These are phyloP conservation scores for Hippophae tibetana DNA, from an alignment of 306 rosid genomes.

Conservation along the genomic window DNA sequence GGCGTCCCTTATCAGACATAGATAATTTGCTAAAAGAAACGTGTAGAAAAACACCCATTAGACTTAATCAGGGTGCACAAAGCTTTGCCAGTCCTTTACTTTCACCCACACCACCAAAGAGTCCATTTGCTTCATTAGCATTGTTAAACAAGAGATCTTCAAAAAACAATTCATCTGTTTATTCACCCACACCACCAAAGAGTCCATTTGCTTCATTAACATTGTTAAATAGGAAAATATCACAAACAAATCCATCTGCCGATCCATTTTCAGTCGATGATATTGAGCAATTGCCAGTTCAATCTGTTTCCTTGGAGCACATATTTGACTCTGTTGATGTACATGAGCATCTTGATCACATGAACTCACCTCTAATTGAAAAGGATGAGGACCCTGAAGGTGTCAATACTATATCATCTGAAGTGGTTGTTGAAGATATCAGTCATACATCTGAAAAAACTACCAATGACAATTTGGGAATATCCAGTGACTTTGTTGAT, in stretches of 20 bases:
- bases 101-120: constrained; percentile 63
- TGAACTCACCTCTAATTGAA: constrained; percentile 15
- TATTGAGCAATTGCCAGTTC: constrained; percentile 23
- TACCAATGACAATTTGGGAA: constrained; percentile 16
- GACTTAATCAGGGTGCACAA: constrained; percentile 23
- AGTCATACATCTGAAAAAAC: constrained; percentile 12
- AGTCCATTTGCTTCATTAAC: constrained; percentile 51
- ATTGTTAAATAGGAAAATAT: constrained; percentile 38
- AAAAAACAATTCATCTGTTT: constrained; percentile 33
- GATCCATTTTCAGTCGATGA: constrained; percentile 59
- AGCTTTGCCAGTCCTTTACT: constrained; percentile 15
- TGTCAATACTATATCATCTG: constrained; percentile 9
- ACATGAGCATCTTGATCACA: constrained; percentile 24
- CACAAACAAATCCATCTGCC: constrained; percentile 32
- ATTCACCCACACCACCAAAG: constrained; percentile 60
- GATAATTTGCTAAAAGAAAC: constrained; percentile 36
- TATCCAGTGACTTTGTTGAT: constrained; percentile 18
- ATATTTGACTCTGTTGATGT: constrained; percentile 21
- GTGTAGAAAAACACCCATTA: constrained; percentile 25
- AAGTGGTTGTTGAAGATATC: constrained; percentile 16
- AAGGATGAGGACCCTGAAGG: constrained; percentile 7
- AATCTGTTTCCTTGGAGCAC: background rate
- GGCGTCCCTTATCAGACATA: constrained; percentile 32
- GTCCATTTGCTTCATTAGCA: constrained; percentile 47
- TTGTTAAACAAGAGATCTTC: constrained; percentile 38